Percentiles rank a stretch among this genome's conserved stretches.
Conservation (phyloP, 1,284 basidiomycete genomes). For the Moniliophthora roreri region DNA sequence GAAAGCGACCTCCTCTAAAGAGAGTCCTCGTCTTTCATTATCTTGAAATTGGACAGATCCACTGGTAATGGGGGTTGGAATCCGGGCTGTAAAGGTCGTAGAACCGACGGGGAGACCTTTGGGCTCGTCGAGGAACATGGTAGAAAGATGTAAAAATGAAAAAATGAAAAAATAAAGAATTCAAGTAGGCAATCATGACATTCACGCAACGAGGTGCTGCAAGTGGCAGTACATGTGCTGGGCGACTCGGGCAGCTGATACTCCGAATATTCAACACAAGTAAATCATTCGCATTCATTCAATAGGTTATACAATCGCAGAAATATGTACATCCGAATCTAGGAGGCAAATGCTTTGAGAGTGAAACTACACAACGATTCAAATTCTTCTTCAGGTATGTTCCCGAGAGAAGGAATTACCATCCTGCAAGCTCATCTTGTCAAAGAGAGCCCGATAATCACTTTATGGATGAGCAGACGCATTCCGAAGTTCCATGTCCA, state of each 20-base stretch:
- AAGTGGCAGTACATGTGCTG: too few relatives aligned
- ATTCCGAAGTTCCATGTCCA: too few relatives aligned
- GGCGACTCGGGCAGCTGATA: too few relatives aligned
- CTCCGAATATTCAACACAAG: too few relatives aligned
- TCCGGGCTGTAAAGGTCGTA: constrained; percentile 48
- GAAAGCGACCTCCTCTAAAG: constrained; percentile 56
- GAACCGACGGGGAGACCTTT: constrained; percentile 54
- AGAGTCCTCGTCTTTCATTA: constrained; percentile 37
- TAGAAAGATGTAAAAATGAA: background rate
- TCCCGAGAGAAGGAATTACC: too few relatives aligned
- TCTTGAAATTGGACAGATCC: constrained; percentile 39
- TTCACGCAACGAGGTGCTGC: too few relatives aligned
- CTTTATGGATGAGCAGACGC: too few relatives aligned
- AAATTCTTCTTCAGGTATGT: too few relatives aligned
- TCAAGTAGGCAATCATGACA: too few relatives aligned
- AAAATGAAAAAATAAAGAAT: background rate
- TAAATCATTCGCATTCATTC: background rate
- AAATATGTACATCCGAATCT: background rate
- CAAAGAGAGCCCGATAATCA: too few relatives aligned
- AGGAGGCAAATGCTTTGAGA: background rate
- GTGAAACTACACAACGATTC: too few relatives aligned
- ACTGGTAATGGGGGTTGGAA: constrained; percentile 35
- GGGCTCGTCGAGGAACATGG: constrained; percentile 41
- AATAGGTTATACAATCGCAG: background rate
- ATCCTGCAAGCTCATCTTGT: too few relatives aligned